Conservation (phyloP, 1,284 basidiomycete genomes). For the Ceratobasidium papillatum region DNA sequence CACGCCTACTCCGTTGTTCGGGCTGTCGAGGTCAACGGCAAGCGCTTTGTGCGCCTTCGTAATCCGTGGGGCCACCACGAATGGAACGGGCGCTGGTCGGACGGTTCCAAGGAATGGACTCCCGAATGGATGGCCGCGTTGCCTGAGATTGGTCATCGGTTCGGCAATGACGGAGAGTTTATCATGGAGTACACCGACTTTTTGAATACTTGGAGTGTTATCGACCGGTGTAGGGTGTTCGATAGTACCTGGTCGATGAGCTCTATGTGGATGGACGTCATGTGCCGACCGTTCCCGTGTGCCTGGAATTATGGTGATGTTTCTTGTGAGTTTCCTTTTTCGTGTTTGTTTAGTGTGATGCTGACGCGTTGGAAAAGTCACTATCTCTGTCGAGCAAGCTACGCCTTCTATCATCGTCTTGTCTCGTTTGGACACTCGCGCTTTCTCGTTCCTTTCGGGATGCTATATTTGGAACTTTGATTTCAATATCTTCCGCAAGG, state of each 20-base stretch:
- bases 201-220: constrained; percentile 56
- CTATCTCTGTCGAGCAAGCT: constrained; percentile 54
- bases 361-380: constrained; percentile 51
- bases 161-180: constrained; percentile 63
- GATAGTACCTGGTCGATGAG: constrained; percentile 61
- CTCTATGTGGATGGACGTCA: constrained; percentile 59
- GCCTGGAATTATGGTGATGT: constrained; percentile 62
- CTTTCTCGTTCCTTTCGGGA: constrained; percentile 55
- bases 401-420: constrained; percentile 59
- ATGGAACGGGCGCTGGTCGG: constrained; percentile 63
- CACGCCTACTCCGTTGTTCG: constrained; percentile 65
- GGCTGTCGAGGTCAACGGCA: constrained; percentile 59
- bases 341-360: background rate
- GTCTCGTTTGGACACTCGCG: constrained; percentile 59
- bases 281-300: constrained; percentile 52
- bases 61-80: constrained; percentile 61
- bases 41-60: constrained; percentile 50
- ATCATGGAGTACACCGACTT: constrained; percentile 67
- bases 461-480: constrained; percentile 56
- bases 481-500: constrained; percentile 60
- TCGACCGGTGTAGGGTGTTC: constrained; percentile 61
- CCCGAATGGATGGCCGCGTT: constrained; percentile 55
- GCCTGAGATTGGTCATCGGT: constrained; percentile 54
- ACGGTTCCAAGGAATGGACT: constrained; percentile 64
- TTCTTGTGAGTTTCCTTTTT: constrained; percentile 54